Conservation (phyloP, 768 basidiomycete species). For the Termitomyces sp. region DNA sequence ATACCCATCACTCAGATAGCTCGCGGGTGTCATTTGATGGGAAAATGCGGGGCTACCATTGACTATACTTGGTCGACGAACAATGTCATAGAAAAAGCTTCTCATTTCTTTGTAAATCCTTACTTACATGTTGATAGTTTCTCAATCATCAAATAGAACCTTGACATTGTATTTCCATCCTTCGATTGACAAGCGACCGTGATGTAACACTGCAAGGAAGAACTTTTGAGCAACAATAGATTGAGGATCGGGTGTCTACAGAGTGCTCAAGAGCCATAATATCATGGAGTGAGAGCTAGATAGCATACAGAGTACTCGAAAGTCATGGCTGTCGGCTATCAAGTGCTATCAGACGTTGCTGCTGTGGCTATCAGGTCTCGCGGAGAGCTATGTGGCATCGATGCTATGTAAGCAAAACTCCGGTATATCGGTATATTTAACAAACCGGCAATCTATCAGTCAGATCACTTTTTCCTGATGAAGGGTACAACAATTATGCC, state of each 20-base stretch:
- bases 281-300: neutral
- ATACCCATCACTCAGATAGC: slow-evolving; percentile 9
- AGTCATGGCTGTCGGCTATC: neutral
- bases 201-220: too few species aligned
- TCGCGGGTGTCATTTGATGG: slow-evolving; percentile 19
- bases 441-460: neutral
- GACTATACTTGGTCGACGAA: slow-evolving; percentile 15
- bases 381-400: neutral
- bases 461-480: neutral
- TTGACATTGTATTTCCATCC: neutral
- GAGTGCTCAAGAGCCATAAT: too few species aligned
- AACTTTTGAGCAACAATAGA: too few species aligned
- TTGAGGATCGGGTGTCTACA: too few species aligned
- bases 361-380: neutral
- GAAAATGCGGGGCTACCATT: slow-evolving; percentile 2
- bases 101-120: slow-evolving; percentile 11
- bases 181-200: neutral
- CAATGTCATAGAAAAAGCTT: slow-evolving; percentile 13
- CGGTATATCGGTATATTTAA: neutral
- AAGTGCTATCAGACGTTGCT: neutral
- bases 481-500: too few species aligned
- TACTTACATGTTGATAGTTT: slow-evolving; percentile 15
- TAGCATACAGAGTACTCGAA: too few species aligned
- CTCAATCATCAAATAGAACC: neutral
- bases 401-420: neutral